Evolutionary conservation across 306 rosid genomes (phyloP).

Genomic region (Vicia faba): DNA sequence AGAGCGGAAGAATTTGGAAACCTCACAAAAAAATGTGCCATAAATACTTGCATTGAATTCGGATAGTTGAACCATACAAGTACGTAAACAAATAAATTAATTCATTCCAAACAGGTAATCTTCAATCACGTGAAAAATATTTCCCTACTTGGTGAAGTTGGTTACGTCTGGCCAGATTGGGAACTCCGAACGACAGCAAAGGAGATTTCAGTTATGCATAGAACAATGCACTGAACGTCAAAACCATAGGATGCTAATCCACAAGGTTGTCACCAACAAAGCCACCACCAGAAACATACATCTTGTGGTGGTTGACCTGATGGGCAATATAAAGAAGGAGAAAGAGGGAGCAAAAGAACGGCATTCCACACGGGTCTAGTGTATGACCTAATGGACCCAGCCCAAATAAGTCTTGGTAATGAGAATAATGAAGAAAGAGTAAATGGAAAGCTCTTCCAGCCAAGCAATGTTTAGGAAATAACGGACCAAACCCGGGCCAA

Average conservation of each 20-base stretch:
- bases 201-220: background rate
- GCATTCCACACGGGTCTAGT: background rate
- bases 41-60: background rate
- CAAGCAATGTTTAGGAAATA: background rate
- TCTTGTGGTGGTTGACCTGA: background rate
- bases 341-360: background rate
- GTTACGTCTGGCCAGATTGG: background rate
- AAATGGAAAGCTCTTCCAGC: background rate
- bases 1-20: background rate
- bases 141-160: background rate
- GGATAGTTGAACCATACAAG: slow-evolving; percentile 4
- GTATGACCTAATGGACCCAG: background rate
- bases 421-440: background rate
- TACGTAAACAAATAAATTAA: slow-evolving; percentile 16
- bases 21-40: background rate
- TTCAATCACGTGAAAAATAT: background rate
- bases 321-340: background rate
- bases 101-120: slow-evolving; percentile 22
- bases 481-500: background rate
- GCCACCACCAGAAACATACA: background rate
- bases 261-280: background rate
- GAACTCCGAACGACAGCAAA: background rate
- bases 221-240: background rate
- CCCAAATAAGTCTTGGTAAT: slow-evolving; percentile 2
- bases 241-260: background rate